Percentiles rank a stretch among this genome's conserved stretches.
phyloP scores from a whole-genome alignment of 441 rosid species.

The Cnidoscolus chayamansa region DNA sequence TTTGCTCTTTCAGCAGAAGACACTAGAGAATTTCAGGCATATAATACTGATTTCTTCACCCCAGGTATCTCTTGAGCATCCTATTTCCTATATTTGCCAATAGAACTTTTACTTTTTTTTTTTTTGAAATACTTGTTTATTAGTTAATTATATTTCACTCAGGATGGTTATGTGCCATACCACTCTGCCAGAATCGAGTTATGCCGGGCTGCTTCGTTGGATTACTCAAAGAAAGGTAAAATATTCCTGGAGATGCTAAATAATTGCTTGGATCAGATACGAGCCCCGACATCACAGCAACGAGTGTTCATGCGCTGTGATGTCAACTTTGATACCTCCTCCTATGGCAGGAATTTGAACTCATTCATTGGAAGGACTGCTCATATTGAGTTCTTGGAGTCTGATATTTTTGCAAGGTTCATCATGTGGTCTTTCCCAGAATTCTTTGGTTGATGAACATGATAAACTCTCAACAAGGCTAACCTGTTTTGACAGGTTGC shows the following conservation, averaged over 20 bases:
- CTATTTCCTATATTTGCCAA: background rate
- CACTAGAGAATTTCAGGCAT: conserved; percentile 68
- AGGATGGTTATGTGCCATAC: conserved; percentile 98
- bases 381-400: conserved; percentile 87
- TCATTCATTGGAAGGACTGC: conserved; percentile 89
- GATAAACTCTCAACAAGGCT: background rate
- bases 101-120: background rate
- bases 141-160: conserved; percentile 14
- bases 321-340: conserved; percentile 70
- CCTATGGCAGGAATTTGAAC: conserved; percentile 79
- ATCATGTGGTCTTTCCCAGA: conserved; percentile 95
- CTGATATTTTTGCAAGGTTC: conserved; percentile 76
- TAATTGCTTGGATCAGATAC: conserved; percentile 82
- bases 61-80: conserved; percentile 47
- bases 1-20: conserved; percentile 65
- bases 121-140: background rate
- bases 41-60: conserved; percentile 78
- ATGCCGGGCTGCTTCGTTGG: conserved; percentile 66
- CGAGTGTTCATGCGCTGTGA: conserved; percentile 88
- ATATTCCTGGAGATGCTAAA: conserved; percentile 86
- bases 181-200: conserved; percentile 91
- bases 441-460: conserved; percentile 44
- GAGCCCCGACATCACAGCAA: conserved; percentile 59
- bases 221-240: conserved; percentile 69
- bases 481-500: background rate